Evolutionary conservation across 768 basidiomycete genomes (phyloP), one percentile per base, ranked within the genome.

Genomic region (Rhodotorula kratochvilovae): DNA sequence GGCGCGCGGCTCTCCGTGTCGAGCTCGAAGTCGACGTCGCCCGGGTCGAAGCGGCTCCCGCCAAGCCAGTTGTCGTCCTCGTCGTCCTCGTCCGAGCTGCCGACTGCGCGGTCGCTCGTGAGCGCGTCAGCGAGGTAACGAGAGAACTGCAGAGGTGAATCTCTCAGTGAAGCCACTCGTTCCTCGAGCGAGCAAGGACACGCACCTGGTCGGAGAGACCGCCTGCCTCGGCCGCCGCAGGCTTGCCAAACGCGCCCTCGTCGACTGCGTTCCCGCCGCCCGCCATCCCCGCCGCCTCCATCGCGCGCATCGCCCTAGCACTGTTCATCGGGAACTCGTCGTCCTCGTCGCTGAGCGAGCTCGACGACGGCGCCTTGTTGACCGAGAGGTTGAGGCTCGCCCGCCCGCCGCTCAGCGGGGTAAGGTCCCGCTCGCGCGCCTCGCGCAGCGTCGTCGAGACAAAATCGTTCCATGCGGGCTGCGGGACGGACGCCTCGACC

Each of bases 391-490:
- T 67, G 53, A 77, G 70, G 36, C 80, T 53, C 1, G 60, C 61
- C 23, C 27, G 42, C 0, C 58, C 80, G 19, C 93, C 95, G 6
- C 92, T 94, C 25, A 98, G 85, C 16, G 90, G 83, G 72, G 85
- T 86, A 23, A 84, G 85, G 77, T 97, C 93, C 51, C 87, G 87
- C 72, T 85, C 85, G 82, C 92, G 92, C 17, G 92, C 90, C 80
- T 96, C 92, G 48, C 86, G 85, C 76, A 93, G 91, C 46, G 90
- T 82, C 11, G 90, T 91, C 5, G 85, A 86, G 51, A 97, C 91
- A 74, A 92, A 99, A 48, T 89, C 86, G 66, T 92, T 88, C 96
- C 96, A 99, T 57, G 87, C 86, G 5, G 86, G 83, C 59, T 89
- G 87, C 7, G 90, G 90, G 42, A 89, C 88, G 70, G 86, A 87